These are phyloP conservation scores for Pythium sukuiense DNA, from an alignment of 352 stramenopile genomes.

Conservation along the genomic window DNA sequence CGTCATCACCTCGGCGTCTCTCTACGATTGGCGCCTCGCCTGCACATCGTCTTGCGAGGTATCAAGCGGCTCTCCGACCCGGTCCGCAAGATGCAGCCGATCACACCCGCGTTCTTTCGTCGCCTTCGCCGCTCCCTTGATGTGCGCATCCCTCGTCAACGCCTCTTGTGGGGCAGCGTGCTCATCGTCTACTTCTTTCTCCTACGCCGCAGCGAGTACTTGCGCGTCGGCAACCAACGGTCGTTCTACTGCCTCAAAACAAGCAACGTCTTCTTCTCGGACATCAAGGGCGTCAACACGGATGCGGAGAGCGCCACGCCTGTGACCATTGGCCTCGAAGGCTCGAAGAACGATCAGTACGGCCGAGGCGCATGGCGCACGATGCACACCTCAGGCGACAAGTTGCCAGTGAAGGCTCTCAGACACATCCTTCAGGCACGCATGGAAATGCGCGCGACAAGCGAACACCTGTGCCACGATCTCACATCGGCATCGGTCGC, in stretches of 20 bases:
- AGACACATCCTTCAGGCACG: slow-evolving; percentile 3
- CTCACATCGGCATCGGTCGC: not conserved
- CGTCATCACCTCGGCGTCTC: slow-evolving; percentile 6
- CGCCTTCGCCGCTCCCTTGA: slow-evolving; percentile 13
- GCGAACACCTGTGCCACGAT: not conserved
- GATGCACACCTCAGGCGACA: slow-evolving; percentile 20
- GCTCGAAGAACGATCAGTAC: slow-evolving; percentile 28
- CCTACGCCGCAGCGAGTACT: slow-evolving; percentile 22
- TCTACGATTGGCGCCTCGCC: slow-evolving; percentile 1
- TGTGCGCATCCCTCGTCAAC: slow-evolving; percentile 8
- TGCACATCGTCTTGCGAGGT: slow-evolving; percentile 24
- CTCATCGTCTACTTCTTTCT: slow-evolving; percentile 33
- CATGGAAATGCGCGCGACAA: not conserved
- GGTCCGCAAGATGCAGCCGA: slow-evolving; percentile 26
- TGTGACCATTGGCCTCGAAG: slow-evolving; percentile 24
- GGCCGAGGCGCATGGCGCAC: slow-evolving; percentile 22
- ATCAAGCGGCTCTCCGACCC: slow-evolving; percentile 27
- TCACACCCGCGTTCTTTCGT: slow-evolving; percentile 26
- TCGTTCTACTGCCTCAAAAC: slow-evolving; percentile 22
- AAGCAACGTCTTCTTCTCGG: slow-evolving; percentile 18
- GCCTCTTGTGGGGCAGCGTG: slow-evolving; percentile 28
- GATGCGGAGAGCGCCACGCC: no score
- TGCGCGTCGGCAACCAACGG: not conserved
- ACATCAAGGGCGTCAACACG: no score
- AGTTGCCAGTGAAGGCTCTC: slow-evolving; percentile 23